Percentiles rank a stretch among this genome's conserved stretches.
These are phyloP conservation scores for Bacidia rubella DNA, from an alignment of 495 filamentous ascomycete species.

Conservation along the genomic window DNA sequence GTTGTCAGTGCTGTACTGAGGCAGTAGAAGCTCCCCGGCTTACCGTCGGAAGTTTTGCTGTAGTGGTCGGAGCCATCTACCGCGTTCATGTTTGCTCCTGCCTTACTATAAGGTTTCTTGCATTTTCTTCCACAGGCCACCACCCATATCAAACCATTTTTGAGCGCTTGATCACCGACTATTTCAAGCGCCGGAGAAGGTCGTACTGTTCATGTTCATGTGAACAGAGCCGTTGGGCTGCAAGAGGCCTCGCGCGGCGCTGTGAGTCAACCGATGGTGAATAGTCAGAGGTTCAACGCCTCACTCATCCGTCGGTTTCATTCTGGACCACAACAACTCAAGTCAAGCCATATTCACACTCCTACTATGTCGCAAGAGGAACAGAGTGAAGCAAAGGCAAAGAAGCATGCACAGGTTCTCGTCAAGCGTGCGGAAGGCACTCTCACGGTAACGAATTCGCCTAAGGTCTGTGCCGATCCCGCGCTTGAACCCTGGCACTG, in stretches of 20 bases:
- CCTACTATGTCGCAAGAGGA: neutral
- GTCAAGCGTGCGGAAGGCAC: too few relatives aligned
- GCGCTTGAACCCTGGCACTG: constrained; percentile 8
- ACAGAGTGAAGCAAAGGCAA: neutral
- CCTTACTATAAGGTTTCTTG: neutral
- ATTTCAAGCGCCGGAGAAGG: too few relatives aligned
- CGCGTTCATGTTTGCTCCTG: constrained; percentile 53
- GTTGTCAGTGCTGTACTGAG: constrained; percentile 7
- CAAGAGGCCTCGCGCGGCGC: too few relatives aligned
- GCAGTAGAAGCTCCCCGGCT: constrained; percentile 9
- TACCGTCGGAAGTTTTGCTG: constrained; percentile 42
- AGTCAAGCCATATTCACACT: neutral
- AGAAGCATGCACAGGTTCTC: too few relatives aligned
- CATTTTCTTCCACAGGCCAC: neutral
- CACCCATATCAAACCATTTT: neutral
- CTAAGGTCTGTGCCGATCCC: too few relatives aligned
- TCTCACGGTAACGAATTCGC: too few relatives aligned
- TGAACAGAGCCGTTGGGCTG: too few relatives aligned
- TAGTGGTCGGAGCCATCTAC: constrained; percentile 86
- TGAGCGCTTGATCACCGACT: too few relatives aligned
- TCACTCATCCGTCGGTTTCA: neutral
- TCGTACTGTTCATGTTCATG: too few relatives aligned
- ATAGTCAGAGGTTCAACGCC: too few relatives aligned
- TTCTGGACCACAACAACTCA: too few relatives aligned
- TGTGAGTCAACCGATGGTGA: too few relatives aligned